Conservation (phyloP, 257 asterid genomes). For the Solanum paucissectum region DNA sequence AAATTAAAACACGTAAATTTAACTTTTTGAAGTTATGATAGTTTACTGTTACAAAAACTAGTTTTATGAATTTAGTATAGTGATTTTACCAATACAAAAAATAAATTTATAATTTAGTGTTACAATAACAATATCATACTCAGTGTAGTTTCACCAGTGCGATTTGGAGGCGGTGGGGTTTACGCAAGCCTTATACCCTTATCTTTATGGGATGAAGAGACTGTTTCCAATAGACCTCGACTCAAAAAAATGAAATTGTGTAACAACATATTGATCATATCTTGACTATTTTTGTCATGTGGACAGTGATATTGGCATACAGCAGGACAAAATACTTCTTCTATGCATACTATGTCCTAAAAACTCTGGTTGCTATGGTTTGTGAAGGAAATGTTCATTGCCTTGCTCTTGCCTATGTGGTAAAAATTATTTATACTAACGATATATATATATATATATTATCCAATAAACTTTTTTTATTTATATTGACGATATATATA, state of each 20-base stretch:
- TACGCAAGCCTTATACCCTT: background rate
- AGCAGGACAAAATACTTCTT: constrained; percentile 52
- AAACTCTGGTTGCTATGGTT: constrained; percentile 50
- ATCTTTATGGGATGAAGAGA: too few relatives aligned
- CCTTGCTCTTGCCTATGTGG: constrained; percentile 40
- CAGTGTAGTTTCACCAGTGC: background rate
- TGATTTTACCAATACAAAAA: background rate
- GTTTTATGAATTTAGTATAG: background rate
- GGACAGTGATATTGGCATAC: constrained; percentile 58
- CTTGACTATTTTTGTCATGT: background rate
- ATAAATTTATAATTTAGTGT: too few relatives aligned
- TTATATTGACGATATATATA: background rate
- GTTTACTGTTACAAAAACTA: too few relatives aligned
- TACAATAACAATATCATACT: background rate
- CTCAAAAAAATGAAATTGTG: background rate
- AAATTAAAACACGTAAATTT: background rate
- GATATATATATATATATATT: too few relatives aligned
- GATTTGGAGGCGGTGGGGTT: accelerated
- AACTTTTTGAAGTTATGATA: too few relatives aligned
- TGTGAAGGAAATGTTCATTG: constrained; percentile 69
- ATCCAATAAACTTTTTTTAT: background rate
- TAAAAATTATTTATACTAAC: background rate
- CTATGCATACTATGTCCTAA: constrained; percentile 59
- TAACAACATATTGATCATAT: background rate
- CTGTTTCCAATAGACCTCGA: accelerated